A percentile compares a stretch with the other conserved stretches of the same genome.
These are phyloP conservation scores for Trichoderma reesei DNA, from an alignment of 495 filamentous ascomycete genomes.

Conservation along the genomic window DNA sequence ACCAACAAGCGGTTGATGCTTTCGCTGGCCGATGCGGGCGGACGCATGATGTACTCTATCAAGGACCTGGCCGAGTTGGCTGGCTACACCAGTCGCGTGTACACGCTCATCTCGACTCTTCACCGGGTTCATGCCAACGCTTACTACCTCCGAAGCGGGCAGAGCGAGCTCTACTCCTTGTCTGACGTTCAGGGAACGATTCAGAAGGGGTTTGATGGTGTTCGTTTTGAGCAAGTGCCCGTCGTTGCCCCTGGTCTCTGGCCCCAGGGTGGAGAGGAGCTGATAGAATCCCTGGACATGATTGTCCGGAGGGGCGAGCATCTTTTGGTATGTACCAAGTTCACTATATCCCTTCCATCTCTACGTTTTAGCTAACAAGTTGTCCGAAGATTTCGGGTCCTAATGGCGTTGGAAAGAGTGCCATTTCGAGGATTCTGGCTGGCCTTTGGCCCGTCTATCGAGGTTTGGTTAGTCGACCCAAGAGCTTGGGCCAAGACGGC, in stretches of 20 bases:
- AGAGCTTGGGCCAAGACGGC: constrained; percentile 70
- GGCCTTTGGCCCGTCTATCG: constrained; percentile 96
- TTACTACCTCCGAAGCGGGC: constrained; percentile 60
- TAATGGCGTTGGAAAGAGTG: constrained; percentile 90
- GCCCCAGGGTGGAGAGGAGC: constrained; percentile 79
- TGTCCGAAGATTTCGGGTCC: constrained; percentile 64
- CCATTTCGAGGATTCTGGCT: constrained; percentile 79
- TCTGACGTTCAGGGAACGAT: constrained; percentile 86
- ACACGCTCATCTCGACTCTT: constrained; percentile 86
- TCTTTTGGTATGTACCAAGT: constrained; percentile 42
- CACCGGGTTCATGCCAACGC: constrained; percentile 87
- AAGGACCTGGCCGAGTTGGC: constrained; percentile 96
- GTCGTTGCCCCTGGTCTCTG: constrained; percentile 78
- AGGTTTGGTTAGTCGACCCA: constrained; percentile 75
- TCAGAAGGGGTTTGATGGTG: constrained; percentile 88
- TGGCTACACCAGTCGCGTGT: constrained; percentile 90
- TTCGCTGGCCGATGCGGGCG: constrained; percentile 90
- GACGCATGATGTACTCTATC: constrained; percentile 98
- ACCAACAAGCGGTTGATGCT: constrained; percentile 99
- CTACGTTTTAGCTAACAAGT: background rate
- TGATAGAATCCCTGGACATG: constrained; percentile 80
- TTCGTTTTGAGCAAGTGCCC: constrained; percentile 88
- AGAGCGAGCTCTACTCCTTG: constrained; percentile 74
- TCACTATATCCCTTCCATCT: background rate
- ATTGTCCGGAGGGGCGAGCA: constrained; percentile 86